Base-by-base conservation (phyloP, 495 filamentous ascomycete genomes). In the Xylaria castorea region DNA sequence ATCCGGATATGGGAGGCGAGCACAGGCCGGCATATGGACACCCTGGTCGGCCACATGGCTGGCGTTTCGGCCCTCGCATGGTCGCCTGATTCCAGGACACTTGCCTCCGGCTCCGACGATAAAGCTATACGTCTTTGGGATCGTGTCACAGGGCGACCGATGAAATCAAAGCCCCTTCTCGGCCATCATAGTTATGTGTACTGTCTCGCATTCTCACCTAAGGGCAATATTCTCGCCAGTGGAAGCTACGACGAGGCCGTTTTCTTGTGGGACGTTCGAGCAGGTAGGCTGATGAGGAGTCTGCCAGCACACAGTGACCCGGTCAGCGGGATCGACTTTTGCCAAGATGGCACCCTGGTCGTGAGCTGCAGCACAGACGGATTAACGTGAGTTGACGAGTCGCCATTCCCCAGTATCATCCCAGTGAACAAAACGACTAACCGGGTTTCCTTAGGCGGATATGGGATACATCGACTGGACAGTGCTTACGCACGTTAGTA, bases 101-200 rank as follows among this genome's bases (percentile, higher is more conserved):
- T 99, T 58, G 97, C 95, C 0, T 94, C 94, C 22, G 96, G 96
- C 12, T 94, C 92, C 34, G 96, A 99, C 80, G 96, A 99, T 85
- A 99, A 98, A 80, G 91, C 92, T 0, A 98, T 99, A 70, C 89
- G 96, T 1, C 85, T 98, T 5, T 99, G 96, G 96, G 92, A 97
- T 80, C 87, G 93, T 22, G 83, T 89, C 18, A 95, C 93, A 0
- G 92, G 92, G 71, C 81, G 87, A 55, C 81, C 83, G 1, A 91
- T 86, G 78, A 91, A 74, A 85, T 91, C 80, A 83, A 83, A 83
- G 30, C 90, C 92, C 9, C 86, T 98, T 73, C 81, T 90, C 40
- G 95, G 96, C 53, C 96, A 99, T 79, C 95, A 98, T 79, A 98
- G 95, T 79, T 98, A 97, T 84, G 91, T 99, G 57, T 97, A 95